Evolutionary conservation across 2,329 filamentous ascomycete genomes (phyloP).

Genomic region (Ophiostoma pallidulum): DNA sequence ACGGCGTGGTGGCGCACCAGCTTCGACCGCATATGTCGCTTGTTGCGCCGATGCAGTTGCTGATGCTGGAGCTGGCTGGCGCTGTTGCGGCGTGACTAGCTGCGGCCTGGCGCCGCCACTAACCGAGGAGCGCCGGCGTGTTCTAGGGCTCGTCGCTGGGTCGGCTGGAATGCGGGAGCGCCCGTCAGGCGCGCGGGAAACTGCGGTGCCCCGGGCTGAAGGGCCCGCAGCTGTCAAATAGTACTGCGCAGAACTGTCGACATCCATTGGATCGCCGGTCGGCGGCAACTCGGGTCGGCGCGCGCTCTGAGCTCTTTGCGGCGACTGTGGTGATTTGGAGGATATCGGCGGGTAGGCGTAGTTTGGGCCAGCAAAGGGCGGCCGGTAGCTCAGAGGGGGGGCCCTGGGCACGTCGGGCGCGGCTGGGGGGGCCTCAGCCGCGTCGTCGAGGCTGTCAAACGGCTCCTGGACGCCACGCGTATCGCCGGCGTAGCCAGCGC

Average conservation of each 20-base stretch:
- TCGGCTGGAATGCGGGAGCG: slow-evolving; percentile 18
- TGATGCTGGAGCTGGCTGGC: slow-evolving; percentile 17
- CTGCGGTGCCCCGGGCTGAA: not conserved
- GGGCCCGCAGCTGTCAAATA: slow-evolving; percentile 21
- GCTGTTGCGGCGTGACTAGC: slow-evolving; percentile 9
- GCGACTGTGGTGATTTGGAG: not conserved
- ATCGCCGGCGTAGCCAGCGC: not conserved
- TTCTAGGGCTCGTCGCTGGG: slow-evolving; percentile 18
- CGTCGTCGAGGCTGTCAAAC: not conserved
- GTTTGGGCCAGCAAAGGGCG: slow-evolving; percentile 23
- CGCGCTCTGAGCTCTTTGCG: slow-evolving; percentile 13
- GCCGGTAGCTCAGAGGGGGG: slow-evolving; percentile 48
- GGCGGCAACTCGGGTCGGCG: slow-evolving; percentile 16
- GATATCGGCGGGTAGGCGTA: slow-evolving; percentile 18
- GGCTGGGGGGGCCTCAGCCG: slow-evolving; percentile 32
- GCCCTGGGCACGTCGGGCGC: slow-evolving; percentile 53
- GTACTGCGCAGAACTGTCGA: slow-evolving; percentile 22
- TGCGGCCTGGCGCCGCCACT: slow-evolving; percentile 9
- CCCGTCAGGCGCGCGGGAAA: not conserved
- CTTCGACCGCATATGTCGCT: not conserved
- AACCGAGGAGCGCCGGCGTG: slow-evolving; percentile 15
- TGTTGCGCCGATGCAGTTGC: slow-evolving; percentile 5
- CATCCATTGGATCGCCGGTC: slow-evolving; percentile 13
- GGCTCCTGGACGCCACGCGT: slow-evolving; percentile 18
- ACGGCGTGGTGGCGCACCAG: not conserved